A percentile compares a stretch with the other conserved stretches of the same genome.
phyloP scores from a whole-genome alignment of 495 filamentous ascomycete species.

The Penicillium atrosanguineum region DNA sequence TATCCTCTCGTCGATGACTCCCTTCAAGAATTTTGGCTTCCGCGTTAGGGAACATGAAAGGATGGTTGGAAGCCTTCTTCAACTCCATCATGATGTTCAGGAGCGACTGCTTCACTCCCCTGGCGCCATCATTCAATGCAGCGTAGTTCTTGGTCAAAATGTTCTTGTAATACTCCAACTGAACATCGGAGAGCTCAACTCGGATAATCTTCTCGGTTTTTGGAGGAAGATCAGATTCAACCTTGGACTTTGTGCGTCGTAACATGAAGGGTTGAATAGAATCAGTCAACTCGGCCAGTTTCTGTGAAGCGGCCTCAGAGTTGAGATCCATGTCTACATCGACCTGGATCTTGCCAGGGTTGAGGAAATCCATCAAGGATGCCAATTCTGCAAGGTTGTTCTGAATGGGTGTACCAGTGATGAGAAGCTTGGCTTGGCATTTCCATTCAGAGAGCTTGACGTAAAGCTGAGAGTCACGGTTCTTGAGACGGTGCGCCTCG shows the following conservation, averaged over 20 bases:
- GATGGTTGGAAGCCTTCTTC: constrained; percentile 98
- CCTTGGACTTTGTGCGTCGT: constrained; percentile 93
- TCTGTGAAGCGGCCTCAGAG: constrained; percentile 64
- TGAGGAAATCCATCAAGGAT: constrained; percentile 91
- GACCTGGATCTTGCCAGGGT: constrained; percentile 81
- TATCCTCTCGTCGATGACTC: constrained; percentile 76
- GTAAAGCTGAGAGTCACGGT: constrained; percentile 90
- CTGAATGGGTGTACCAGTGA: constrained; percentile 96
- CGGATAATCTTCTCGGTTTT: constrained; percentile 99
- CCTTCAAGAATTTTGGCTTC: constrained; percentile 82
- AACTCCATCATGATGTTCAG: constrained; percentile 99
- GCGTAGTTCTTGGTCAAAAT: constrained; percentile 96
- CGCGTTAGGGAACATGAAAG: constrained; percentile 93
- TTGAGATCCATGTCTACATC: constrained; percentile 85
- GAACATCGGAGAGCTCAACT: constrained; percentile 91
- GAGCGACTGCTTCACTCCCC: constrained; percentile 88
- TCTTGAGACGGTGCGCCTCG: constrained; percentile 96
- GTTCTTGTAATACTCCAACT: constrained; percentile 97
- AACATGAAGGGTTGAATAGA: constrained; percentile 88
- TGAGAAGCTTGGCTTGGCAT: constrained; percentile 80
- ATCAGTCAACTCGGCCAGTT: constrained; percentile 67
- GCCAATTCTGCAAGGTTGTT: constrained; percentile 92
- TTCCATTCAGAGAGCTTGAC: constrained; percentile 78
- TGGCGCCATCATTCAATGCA: constrained; percentile 83
- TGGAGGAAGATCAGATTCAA: constrained; percentile 90